These are phyloP conservation scores for Apiospora sp. DNA, from an alignment of 2,329 filamentous ascomycete species.

Conservation along the genomic window DNA sequence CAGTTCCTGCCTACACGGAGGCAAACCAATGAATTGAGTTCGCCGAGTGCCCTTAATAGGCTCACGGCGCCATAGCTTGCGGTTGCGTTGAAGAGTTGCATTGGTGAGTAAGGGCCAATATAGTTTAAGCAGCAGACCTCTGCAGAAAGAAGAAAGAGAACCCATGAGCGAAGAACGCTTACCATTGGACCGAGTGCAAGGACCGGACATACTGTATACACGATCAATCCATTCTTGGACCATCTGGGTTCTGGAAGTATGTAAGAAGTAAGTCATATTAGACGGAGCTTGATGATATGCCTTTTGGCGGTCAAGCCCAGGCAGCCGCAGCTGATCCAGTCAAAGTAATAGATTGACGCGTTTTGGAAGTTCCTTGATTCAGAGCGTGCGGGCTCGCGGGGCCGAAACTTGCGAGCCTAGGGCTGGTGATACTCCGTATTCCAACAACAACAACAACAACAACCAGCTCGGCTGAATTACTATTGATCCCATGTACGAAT, in stretches of 20 bases:
- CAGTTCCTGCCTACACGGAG: neutral
- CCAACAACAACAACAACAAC: neutral
- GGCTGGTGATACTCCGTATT: constrained; percentile 14
- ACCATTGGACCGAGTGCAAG: neutral
- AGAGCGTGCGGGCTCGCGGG: constrained; percentile 8
- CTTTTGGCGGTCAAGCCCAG: constrained; percentile 16
- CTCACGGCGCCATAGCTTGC: neutral
- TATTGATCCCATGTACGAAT: neutral
- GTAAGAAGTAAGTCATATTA: neutral
- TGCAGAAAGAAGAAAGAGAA: neutral
- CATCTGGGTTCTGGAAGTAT: constrained; percentile 8
- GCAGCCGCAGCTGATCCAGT: constrained; percentile 14
- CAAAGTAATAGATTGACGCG: neutral
- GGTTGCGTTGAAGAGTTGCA: constrained; percentile 1
- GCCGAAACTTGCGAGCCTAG: constrained; percentile 14
- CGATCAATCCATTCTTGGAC: constrained; percentile 1
- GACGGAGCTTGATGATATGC: constrained; percentile 7
- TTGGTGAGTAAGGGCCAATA: constrained; percentile 18
- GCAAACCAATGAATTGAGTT: constrained; percentile 10
- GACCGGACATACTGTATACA: constrained; percentile 1
- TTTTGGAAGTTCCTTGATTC: constrained; percentile 15
- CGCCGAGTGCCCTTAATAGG: neutral
- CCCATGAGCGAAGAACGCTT: neutral
- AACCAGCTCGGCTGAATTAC: neutral
- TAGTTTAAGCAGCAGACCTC: neutral